Evolutionary conservation across 2,329 filamentous ascomycete genomes (phyloP), one percentile per base, ranked within the genome.

Genomic region (Colletotrichum cuscutae): DNA sequence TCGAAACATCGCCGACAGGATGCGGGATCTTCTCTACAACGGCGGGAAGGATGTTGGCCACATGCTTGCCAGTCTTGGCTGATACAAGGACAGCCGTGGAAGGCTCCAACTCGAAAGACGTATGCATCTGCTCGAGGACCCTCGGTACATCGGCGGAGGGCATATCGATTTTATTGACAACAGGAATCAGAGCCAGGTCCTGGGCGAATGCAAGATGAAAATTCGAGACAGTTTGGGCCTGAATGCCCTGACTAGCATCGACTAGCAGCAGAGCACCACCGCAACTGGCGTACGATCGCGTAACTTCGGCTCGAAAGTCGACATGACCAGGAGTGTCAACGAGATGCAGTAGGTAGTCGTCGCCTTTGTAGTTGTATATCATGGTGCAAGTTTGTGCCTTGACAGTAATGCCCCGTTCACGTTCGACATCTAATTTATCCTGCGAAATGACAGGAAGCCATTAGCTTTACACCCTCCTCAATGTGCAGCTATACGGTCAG

Each of bases 321-420:
- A 99, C 97, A 84, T 99, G 97, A 32, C 97, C 97, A 0, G 97
- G 97, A 0, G 97, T 99, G 82, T 99, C 97, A 70, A 99, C 95
- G 32, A 99, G 88, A 83, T 99, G 97, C 35, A 99, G 87, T 69
- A 99, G 88, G 81, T 98, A 98, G 82, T 99, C 97, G 37, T 93
- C 86, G 19, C 94, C 95, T 22, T 93, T 86, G 84, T 98, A 87
- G 32, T 93, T 95, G 86, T 98, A 98, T 65, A 99, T 89, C 97
- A 99, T 99, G 68, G 93, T 97, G 84, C 97, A 98, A 70, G 97
- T 98, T 86, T 99, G 97, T 68, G 97, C 97, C 86, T 99, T 99
- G 81, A 99, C 97, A 0, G 97, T 99, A 81, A 99, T 99, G 74
- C 97, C 97, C 52, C 97, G 91, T 83, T 75, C 95, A 64, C 97